Evolutionary conservation across 1,284 basidiomycete genomes (phyloP).

Genomic region (Moesziomyces antarcticus): DNA sequence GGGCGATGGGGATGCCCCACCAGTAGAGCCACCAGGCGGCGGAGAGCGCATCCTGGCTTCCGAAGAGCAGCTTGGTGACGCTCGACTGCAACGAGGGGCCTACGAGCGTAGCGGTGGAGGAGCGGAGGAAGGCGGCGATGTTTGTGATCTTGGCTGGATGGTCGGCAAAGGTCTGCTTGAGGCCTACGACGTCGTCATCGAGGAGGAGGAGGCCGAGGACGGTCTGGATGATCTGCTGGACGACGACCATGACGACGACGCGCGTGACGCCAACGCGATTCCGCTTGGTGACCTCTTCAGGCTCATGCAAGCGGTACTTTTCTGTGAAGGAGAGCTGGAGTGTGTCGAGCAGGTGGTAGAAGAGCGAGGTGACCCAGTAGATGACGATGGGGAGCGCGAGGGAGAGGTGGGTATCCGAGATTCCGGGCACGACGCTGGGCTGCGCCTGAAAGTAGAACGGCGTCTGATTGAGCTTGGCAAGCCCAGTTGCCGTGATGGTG

Average conservation of each 20-base stretch:
- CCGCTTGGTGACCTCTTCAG: constrained; percentile 78
- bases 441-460: constrained; percentile 72
- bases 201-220: constrained; percentile 78
- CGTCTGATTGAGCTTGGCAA: constrained; percentile 42
- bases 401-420: constrained; percentile 81
- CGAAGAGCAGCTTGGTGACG: constrained; percentile 28
- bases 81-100: constrained; percentile 16
- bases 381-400: constrained; percentile 80
- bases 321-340: constrained; percentile 80
- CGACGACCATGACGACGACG: constrained; percentile 81
- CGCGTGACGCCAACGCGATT: constrained; percentile 80
- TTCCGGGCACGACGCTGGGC: constrained; percentile 72
- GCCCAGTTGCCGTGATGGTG: constrained; percentile 25
- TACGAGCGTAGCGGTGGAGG: constrained; percentile 12
- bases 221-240: constrained; percentile 89
- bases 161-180: constrained; percentile 69
- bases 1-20: constrained; percentile 86
- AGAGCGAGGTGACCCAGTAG: constrained; percentile 86
- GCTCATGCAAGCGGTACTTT: constrained; percentile 87
- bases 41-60: constrained; percentile 38
- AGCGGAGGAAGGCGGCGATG: constrained; percentile 26
- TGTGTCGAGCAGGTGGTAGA: constrained; percentile 84
- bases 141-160: constrained; percentile 69
- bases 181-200: constrained; percentile 70
- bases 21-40: constrained; percentile 82